Evolutionary conservation across 805 yeast genomes (phyloP).

Genomic region (Sugiyamaella floridensis): DNA sequence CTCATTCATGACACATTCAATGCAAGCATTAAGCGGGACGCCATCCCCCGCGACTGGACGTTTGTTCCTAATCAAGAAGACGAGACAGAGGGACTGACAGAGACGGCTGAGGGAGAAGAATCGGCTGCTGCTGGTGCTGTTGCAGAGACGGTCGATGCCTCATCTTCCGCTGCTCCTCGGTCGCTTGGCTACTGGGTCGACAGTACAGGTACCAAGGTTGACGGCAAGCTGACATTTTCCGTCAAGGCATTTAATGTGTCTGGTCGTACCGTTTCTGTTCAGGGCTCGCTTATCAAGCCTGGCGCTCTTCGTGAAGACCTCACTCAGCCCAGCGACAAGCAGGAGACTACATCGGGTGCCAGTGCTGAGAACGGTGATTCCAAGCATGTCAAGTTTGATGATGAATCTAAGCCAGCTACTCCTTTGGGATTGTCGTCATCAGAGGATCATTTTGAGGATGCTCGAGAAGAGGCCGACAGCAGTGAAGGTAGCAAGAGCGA

Average conservation of each 20-base stretch:
- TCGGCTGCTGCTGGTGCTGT: conserved; percentile 12
- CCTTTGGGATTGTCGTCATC: background rate
- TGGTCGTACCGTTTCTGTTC: conserved; percentile 77
- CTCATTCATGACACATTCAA: conserved; percentile 90
- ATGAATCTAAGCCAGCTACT: background rate
- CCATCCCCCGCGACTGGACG: conserved; percentile 81
- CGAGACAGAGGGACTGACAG: conserved; percentile 31
- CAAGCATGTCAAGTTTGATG: conserved; percentile 12
- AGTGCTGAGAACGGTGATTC: background rate
- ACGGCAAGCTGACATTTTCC: conserved; percentile 73
- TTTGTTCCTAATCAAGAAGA: conserved; percentile 77
- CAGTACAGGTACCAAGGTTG: conserved; percentile 62
- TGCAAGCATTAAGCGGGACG: conserved; percentile 79
- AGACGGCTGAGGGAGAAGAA: conserved; percentile 1
- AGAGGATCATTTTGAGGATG: background rate
- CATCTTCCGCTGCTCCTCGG: conserved; percentile 26
- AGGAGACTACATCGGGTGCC: background rate
- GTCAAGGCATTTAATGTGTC: conserved; percentile 59
- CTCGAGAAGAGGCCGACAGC: conserved; percentile 1
- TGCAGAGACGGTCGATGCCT: conserved; percentile 3
- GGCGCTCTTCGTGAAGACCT: conserved; percentile 57
- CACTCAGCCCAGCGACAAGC: conserved; percentile 34
- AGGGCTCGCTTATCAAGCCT: conserved; percentile 71
- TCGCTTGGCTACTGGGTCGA: conserved; percentile 88
- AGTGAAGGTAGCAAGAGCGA: background rate